A percentile compares a stretch with the other conserved stretches of the same genome.
These are phyloP conservation scores for Collybia mongolica DNA, from an alignment of 768 basidiomycete species.

Conservation along the genomic window DNA sequence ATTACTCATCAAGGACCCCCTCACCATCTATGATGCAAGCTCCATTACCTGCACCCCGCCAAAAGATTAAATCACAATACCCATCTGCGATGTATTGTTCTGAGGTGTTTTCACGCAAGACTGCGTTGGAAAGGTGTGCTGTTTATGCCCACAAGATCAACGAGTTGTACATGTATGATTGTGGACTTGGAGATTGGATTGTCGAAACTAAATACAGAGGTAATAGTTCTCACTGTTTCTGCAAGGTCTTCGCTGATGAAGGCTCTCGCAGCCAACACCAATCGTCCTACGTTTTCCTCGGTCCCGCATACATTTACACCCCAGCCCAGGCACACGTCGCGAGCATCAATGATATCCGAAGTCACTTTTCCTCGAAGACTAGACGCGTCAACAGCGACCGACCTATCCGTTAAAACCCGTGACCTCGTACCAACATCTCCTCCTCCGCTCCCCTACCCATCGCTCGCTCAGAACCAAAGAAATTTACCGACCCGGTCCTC, in stretches of 20 bases:
- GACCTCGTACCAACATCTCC: conserved; percentile 56
- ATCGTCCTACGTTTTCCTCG: conserved; percentile 29
- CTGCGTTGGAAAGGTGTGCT: conserved; percentile 62
- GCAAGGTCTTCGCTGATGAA: conserved; percentile 1
- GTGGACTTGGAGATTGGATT: conserved; percentile 80
- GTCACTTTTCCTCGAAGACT: conserved; percentile 76
- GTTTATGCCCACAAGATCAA: conserved; percentile 84
- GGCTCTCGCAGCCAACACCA: conserved; percentile 23
- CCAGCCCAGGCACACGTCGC: conserved; percentile 67
- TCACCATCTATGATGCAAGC: conserved; percentile 25
- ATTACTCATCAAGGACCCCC: conserved; percentile 34
- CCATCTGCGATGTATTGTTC: conserved; percentile 72
- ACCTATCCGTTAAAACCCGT: conserved; percentile 49
- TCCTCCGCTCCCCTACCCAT: conserved; percentile 73
- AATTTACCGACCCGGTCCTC: conserved; percentile 30
- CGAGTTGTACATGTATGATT: conserved; percentile 72
- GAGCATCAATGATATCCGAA: conserved; percentile 71
- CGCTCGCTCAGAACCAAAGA: conserved; percentile 43
- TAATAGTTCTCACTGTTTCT: conserved; percentile 25
- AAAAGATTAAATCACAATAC: conserved; percentile 33
- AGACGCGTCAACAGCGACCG: conserved; percentile 79
- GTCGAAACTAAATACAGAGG: conserved; percentile 53
- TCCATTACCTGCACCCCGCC: conserved; percentile 17
- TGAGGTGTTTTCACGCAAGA: conserved; percentile 58
- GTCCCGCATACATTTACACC: conserved; percentile 43